Evolutionary conservation across 129 eudicot species (phyloP), one percentile per base, ranked within the genome.

Genomic region (Erigeron canadensis): DNA sequence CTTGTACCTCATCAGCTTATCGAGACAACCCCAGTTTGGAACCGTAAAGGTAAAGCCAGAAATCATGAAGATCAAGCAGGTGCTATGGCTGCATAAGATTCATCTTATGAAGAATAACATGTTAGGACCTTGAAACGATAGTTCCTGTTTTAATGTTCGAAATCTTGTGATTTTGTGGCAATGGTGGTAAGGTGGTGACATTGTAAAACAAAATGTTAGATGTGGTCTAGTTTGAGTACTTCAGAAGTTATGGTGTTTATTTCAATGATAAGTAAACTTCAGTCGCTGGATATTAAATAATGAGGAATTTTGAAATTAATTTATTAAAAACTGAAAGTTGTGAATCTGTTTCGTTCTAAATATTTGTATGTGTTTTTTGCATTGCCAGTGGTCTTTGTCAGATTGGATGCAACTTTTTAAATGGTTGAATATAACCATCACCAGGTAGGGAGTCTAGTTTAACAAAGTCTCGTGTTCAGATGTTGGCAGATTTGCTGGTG

Each of bases 1-100:
- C 88, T 94, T 42, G 93, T 89, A 18, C 98, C 98, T 4, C 96
- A 87, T 83, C 72, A 87, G 79, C 90, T 94, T 70, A 89, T 94
- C 18, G 95, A 93, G 65, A 85, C 80, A 5, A 89, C 95, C 22
- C 96, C 98, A 13, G 68, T 89, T 7, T 92, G 98, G 98, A 82
- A 87, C 48, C 94, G 98, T 50, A 89, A 87, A 79, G 83, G 88
- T 79, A 92, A 66, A 72, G 34, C 81, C 16, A 79, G 80, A 57
- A 82, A 46, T 44, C 81, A 74, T 47, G 87, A 40, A 38, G 48
- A 67, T 38, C 65, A 64, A 38, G 43, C 68, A 15, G 65, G 41
- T 45, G 67, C 64, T 22, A 74, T 77, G 84, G 86, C 78, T 70
- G 79, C 66, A 15, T 84, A 84, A 85, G 63, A 42, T 62, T 65